These are phyloP conservation scores for Ophiorrhiza pumila DNA, from an alignment of 257 asterid species.

Conservation along the genomic window DNA sequence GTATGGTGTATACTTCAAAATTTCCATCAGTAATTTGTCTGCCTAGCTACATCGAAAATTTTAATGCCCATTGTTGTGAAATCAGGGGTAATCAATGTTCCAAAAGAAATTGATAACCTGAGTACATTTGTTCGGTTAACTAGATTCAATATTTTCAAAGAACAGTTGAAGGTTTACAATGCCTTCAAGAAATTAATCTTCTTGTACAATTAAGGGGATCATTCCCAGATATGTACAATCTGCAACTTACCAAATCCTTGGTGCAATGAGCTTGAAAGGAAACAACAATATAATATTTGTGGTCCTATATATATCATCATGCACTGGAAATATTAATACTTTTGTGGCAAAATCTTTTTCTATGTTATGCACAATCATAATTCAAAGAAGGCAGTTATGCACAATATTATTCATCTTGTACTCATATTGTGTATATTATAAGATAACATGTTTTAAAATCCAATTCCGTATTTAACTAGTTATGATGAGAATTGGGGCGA, in stretches of 20 bases:
- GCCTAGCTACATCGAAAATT: background rate
- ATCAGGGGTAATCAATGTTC: conserved; percentile 17
- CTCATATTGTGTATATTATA: too few species aligned
- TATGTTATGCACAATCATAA: too few species aligned
- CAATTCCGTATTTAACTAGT: too few species aligned
- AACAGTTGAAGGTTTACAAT: background rate
- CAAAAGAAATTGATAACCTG: conserved; percentile 17
- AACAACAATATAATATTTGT: conserved; percentile 2
- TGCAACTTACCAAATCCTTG: conserved; percentile 2
- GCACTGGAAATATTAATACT: background rate
- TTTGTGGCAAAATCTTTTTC: too few species aligned
- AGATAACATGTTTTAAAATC: too few species aligned
- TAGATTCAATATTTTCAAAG: conserved; percentile 11
- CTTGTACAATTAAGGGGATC: conserved; percentile 4
- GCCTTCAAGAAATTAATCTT: conserved; percentile 7
- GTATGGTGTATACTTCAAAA: conserved; percentile 3
- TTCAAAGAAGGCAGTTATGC: too few species aligned
- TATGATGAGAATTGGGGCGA: too few species aligned
- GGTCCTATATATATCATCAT: conserved; percentile 1
- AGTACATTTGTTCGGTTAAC: background rate
- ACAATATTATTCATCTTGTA: too few species aligned
- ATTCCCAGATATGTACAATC: conserved; percentile 1
- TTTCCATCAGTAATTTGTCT: conserved; percentile 16
- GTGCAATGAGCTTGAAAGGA: background rate
- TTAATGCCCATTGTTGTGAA: background rate